These are phyloP conservation scores for Multifurca ochricompacta DNA, from an alignment of 768 basidiomycete species.

Conservation along the genomic window DNA sequence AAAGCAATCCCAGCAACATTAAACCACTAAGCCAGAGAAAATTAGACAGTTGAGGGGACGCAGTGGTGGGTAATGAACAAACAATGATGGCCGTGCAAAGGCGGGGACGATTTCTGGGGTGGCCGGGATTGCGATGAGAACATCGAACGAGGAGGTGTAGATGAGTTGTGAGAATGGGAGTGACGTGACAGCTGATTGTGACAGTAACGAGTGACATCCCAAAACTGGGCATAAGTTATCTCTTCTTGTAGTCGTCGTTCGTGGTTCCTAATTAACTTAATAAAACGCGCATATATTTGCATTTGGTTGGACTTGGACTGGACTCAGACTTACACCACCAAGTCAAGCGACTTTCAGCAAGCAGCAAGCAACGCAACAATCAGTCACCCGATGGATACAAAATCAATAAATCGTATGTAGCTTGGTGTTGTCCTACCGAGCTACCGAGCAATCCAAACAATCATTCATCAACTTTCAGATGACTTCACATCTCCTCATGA, in stretches of 20 bases:
- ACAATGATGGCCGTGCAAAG: slow-evolving; percentile 23
- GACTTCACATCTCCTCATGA: neutral
- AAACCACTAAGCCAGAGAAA: slow-evolving; percentile 31
- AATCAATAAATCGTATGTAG: neutral
- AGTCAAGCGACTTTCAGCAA: neutral
- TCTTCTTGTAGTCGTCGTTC: neutral
- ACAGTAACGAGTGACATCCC: too few relatives aligned
- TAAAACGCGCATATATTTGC: slow-evolving; percentile 1
- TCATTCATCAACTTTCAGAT: neutral
- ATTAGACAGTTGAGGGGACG: neutral
- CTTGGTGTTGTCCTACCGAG: too few relatives aligned
- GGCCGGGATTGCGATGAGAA: slow-evolving; percentile 15
- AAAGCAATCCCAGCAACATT: slow-evolving; percentile 40
- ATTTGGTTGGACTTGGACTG: neutral
- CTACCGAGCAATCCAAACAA: neutral
- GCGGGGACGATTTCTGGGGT: slow-evolving; percentile 16
- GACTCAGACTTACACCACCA: neutral
- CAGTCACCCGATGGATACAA: too few relatives aligned
- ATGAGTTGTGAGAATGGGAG: too few relatives aligned
- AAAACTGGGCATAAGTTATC: neutral
- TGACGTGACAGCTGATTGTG: too few relatives aligned
- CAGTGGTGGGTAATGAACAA: neutral
- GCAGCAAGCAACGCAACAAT: neutral
- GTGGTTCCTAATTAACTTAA: neutral
- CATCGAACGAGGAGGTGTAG: neutral